phyloP scores from a whole-genome alignment of 2,329 filamentous ascomycete species.

The Exophiala phaeomuriformis region DNA sequence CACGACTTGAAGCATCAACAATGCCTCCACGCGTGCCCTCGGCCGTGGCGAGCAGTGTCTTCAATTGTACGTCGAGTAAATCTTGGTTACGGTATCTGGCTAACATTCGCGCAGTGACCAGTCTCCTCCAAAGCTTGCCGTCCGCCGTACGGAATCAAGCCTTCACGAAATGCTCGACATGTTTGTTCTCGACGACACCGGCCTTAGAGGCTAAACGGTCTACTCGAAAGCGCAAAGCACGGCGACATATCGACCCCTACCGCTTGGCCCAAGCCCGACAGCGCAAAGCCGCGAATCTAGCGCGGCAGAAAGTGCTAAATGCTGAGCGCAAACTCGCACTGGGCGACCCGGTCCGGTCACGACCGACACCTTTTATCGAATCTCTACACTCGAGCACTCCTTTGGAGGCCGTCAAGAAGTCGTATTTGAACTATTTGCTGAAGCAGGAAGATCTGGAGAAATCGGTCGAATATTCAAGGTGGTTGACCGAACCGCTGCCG shows the following conservation, averaged over 20 bases:
- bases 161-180: slow-evolving; percentile 25
- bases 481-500: slow-evolving; percentile 46
- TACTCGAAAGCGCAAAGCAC: slow-evolving; percentile 21
- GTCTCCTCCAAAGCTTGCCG: slow-evolving; percentile 25
- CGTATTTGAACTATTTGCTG: slow-evolving; percentile 68
- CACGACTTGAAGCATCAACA: not conserved
- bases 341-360: slow-evolving; percentile 73
- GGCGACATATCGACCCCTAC: slow-evolving; percentile 59
- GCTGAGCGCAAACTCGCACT: slow-evolving; percentile 56
- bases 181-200: slow-evolving; percentile 40
- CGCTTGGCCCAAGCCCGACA: slow-evolving; percentile 71
- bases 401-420: slow-evolving; percentile 22
- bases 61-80: slow-evolving; percentile 17
- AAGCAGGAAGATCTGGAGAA: slow-evolving; percentile 58
- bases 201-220: slow-evolving; percentile 40
- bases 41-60: slow-evolving; percentile 15
- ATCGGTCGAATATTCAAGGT: slow-evolving; percentile 60
- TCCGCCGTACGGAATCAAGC: slow-evolving; percentile 16
- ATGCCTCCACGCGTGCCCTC: slow-evolving; percentile 23
- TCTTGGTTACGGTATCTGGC: not conserved
- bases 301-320: slow-evolving; percentile 63
- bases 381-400: slow-evolving; percentile 51
- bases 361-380: slow-evolving; percentile 72
- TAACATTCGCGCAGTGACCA: slow-evolving; percentile 20
- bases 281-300: slow-evolving; percentile 73